Conservation (phyloP, 2,329 filamentous ascomycete genomes). For the Penicillium sp. region DNA sequence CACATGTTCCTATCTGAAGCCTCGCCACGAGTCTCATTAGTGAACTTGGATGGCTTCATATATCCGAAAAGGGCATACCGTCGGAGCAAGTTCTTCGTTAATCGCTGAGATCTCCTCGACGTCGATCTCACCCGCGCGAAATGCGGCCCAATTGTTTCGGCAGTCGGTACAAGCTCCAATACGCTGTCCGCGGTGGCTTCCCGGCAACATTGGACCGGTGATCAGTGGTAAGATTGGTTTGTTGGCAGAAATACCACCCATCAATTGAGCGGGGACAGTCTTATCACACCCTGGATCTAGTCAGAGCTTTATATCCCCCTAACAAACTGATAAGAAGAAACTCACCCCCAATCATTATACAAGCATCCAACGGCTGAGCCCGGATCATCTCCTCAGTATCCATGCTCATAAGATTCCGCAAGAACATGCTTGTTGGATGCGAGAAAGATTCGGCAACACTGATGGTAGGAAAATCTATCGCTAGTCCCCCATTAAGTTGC, state of each 20-base stretch:
- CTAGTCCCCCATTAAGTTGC: slow-evolving; percentile 64
- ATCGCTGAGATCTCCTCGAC: slow-evolving; percentile 69
- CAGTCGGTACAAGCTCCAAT: slow-evolving; percentile 75
- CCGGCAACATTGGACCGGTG: slow-evolving; percentile 74
- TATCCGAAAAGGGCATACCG: slow-evolving; percentile 44
- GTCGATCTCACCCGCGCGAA: slow-evolving; percentile 63
- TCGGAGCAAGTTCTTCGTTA: slow-evolving; percentile 72
- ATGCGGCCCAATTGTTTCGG: slow-evolving; percentile 70
- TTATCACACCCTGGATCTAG: slow-evolving; percentile 65
- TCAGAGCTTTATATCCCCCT: slow-evolving; percentile 1
- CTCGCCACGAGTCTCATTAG: background rate
- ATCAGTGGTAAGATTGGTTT: slow-evolving; percentile 68
- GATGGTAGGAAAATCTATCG: slow-evolving; percentile 73
- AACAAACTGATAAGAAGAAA: background rate
- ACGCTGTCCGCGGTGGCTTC: slow-evolving; percentile 61
- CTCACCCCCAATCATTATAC: slow-evolving; percentile 65
- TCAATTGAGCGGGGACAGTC: slow-evolving; percentile 70
- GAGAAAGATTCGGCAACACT: slow-evolving; percentile 69
- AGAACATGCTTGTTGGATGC: slow-evolving; percentile 70
- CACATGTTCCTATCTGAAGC: slow-evolving; percentile 50
- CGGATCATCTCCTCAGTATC: slow-evolving; percentile 76
- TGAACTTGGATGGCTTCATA: background rate
- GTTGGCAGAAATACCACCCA: slow-evolving; percentile 73
- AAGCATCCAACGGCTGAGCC: slow-evolving; percentile 68
- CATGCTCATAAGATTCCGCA: slow-evolving; percentile 75